Percentiles rank a stretch among this genome's conserved stretches.
Evolutionary conservation across 1,139 yeast genomes (phyloP).

Genomic region (Dujonia santamariae): DNA sequence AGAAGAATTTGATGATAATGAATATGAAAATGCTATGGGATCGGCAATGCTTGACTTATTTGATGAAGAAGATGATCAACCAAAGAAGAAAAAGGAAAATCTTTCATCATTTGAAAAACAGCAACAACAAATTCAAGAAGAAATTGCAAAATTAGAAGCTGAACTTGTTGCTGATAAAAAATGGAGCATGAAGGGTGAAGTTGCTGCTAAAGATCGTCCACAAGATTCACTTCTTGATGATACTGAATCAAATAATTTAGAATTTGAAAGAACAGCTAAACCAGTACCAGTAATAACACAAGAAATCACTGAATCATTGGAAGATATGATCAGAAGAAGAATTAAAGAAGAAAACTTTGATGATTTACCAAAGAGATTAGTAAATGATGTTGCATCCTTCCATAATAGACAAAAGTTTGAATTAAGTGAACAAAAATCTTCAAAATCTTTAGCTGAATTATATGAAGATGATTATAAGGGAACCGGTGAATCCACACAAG

Average conservation of each 20-base stretch:
- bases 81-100: constrained; percentile 19
- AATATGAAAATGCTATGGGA: constrained; percentile 55
- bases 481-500: constrained; percentile 31
- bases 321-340: constrained; percentile 83
- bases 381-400: constrained; percentile 62
- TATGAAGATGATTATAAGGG: constrained; percentile 81
- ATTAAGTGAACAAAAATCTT: constrained; percentile 79
- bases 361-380: constrained; percentile 72
- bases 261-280: constrained; percentile 45
- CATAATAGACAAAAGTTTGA: constrained; percentile 52
- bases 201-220: constrained; percentile 77
- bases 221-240: constrained; percentile 65
- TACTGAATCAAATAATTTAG: constrained; percentile 33
- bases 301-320: constrained; percentile 81
- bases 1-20: constrained; percentile 35
- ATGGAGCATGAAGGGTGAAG: constrained; percentile 96
- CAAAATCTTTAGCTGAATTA: constrained; percentile 85
- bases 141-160: constrained; percentile 74
- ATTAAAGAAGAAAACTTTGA: constrained; percentile 75
- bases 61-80: constrained; percentile 42
- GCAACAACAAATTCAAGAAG: constrained; percentile 70
- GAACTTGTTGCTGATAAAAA: constrained; percentile 88
- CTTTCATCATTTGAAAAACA: constrained; percentile 83
- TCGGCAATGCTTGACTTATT: constrained; percentile 59
- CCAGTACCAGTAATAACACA: constrained; percentile 88